Evolutionary conservation across 805 yeast species (phyloP), one percentile per base, ranked within the genome.

Genomic region (Yarrowia yakushimensis): DNA sequence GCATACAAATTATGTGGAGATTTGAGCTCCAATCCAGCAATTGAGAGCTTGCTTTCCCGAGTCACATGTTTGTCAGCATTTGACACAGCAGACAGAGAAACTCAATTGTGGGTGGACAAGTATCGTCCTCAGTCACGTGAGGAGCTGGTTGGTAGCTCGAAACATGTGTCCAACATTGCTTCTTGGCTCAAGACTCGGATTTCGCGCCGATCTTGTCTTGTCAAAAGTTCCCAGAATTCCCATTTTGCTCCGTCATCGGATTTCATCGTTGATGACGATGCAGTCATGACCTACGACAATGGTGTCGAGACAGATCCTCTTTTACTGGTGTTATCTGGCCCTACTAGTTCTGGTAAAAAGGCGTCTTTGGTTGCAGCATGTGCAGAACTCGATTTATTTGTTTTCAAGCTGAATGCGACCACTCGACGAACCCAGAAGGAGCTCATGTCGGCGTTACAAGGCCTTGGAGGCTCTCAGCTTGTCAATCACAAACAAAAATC

Each of bases 331-430:
- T 42, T 74, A 1, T 76, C 79, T 63, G 99, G 99, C 0, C 82
- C 85, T 0, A 70, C 78, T 0, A 96, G 96, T 0, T 78, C 83
- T 11, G 96, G 97, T 2, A 93, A 93, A 71, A 86, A 94, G 0
- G 79, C 90, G 0, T 73, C 91, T 0, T 78, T 93, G 0, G 82
- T 88, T 66, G 82, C 96, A 0, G 80, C 86, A 3, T 83, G 87
- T 70, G 76, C 81, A 10, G 84, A 83, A 46, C 66, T 85, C 10
- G 76, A 78, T 18, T 92, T 92, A 0, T 88, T 85, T 67, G 87
- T 92, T 2, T 86, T 88, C 71, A 98, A 93, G 71, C 78, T 92
- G 28, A 90, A 89, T 71, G 77, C 91, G 0, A 82, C 90, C n/a
- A 86, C 83, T 67, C 76, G 82, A 31, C 78, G 98, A 69, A 82